phyloP scores from a whole-genome alignment of 176 grass and related monocot species.

The Rhynchospora pubera region DNA sequence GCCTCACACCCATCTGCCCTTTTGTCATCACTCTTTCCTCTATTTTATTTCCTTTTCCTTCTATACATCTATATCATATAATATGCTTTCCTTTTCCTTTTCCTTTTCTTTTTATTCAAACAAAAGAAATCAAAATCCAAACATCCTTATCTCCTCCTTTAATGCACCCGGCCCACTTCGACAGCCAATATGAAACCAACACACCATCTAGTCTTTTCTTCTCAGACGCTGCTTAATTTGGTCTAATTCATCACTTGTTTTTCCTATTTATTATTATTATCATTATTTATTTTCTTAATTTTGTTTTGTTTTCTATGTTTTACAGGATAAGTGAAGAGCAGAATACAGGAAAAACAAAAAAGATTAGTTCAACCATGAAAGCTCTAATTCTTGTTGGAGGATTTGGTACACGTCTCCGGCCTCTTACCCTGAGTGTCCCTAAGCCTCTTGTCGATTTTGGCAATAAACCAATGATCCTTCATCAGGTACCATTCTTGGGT shows the following conservation, averaged over 20 bases:
- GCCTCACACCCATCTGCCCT: not conserved
- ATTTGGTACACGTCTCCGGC: constrained; percentile 82
- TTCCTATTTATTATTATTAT: not conserved
- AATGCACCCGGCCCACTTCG: not conserved
- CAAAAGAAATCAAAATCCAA: not conserved
- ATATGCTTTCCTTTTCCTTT: not conserved
- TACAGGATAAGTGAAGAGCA: not conserved
- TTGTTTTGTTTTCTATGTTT: not conserved
- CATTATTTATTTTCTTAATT: constrained; percentile 21
- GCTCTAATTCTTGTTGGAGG: constrained; percentile 89
- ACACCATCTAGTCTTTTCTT: not conserved
- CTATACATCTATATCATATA: constrained; percentile 26
- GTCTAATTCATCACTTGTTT: too few relatives aligned
- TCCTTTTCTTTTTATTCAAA: not conserved
- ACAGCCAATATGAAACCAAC: not conserved
- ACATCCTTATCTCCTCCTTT: constrained; percentile 2
- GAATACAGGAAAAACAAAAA: not conserved
- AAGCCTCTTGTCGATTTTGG: constrained; percentile 97
- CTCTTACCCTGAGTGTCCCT: constrained; percentile 81
- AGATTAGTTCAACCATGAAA: constrained; percentile 53
- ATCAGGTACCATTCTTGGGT: constrained; percentile 40
- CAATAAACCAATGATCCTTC: constrained; percentile 93
- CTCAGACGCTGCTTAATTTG: not conserved
- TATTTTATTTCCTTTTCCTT: constrained; percentile 2
- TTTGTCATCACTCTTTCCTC: constrained; percentile 9